Conservation (phyloP, 495 filamentous ascomycete species). For the Xylaria longipes region DNA sequence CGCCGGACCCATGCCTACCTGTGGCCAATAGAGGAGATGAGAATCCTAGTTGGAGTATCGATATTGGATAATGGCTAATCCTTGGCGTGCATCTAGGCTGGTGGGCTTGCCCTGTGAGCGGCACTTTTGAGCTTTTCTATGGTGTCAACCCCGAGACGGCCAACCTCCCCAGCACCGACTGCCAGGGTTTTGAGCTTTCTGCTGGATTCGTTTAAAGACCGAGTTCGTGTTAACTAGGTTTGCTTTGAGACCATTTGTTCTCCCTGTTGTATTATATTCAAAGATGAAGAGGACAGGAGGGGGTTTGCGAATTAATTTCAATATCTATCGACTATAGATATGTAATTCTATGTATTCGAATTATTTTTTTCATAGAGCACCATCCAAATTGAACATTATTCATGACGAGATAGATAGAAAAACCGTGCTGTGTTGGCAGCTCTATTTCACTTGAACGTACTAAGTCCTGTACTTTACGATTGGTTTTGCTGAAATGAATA, state of each 20-base stretch:
- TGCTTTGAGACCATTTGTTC: neutral
- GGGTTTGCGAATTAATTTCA: neutral
- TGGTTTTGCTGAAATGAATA: too few species aligned
- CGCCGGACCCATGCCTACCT: neutral
- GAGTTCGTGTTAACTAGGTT: neutral
- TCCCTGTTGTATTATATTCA: neutral
- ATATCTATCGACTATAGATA: neutral
- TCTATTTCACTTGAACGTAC: too few species aligned
- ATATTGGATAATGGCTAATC: neutral
- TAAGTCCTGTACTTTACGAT: too few species aligned
- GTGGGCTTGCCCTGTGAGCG: slow-evolving; percentile 26
- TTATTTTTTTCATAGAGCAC: too few species aligned
- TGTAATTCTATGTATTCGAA: neutral
- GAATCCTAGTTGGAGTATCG: neutral
- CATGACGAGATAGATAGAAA: too few species aligned
- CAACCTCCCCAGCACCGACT: slow-evolving; percentile 14
- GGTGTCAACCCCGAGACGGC: slow-evolving; percentile 5
- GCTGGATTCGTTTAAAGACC: neutral
- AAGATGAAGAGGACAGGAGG: neutral
- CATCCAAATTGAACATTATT: too few species aligned
- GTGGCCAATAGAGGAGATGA: neutral
- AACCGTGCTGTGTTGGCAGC: too few species aligned
- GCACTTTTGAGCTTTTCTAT: slow-evolving; percentile 19
- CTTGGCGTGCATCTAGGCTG: neutral
- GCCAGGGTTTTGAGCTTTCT: slow-evolving; percentile 3